Conservation (phyloP, 116 monocot genomes). For the Posidonia oceanica region DNA sequence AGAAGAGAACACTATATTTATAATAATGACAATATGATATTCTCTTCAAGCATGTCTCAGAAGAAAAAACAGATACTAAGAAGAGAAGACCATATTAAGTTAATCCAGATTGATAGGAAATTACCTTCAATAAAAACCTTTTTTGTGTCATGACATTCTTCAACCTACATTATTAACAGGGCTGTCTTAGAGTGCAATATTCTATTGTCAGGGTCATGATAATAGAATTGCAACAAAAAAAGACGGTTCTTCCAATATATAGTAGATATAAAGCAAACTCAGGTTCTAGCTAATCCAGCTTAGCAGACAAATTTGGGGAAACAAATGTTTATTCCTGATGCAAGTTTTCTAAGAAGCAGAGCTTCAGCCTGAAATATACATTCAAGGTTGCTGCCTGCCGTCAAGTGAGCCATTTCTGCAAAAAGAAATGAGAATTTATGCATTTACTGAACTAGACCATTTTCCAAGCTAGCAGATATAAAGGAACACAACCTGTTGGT, state of each 20-base stretch:
- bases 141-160: neutral
- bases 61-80: too few species aligned
- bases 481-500: constrained; percentile 25
- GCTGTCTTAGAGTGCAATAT: neutral
- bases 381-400: constrained; percentile 4
- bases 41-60: too few species aligned
- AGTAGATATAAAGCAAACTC: neutral
- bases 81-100: too few species aligned
- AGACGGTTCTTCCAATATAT: neutral
- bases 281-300: too few species aligned
- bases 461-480: neutral
- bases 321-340: neutral
- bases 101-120: too few species aligned
- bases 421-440: constrained; percentile 1
- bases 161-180: neutral
- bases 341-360: neutral
- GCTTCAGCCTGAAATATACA: neutral
- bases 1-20: too few species aligned
- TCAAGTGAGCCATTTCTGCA: constrained; percentile 30
- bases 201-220: neutral
- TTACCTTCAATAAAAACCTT: neutral
- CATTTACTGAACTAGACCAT: neutral
- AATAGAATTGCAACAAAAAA: neutral
- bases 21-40: too few species aligned
- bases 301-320: neutral